Evolutionary conservation across 805 yeast genomes (phyloP).

Genomic region (Saccharomycopsis amapae): DNA sequence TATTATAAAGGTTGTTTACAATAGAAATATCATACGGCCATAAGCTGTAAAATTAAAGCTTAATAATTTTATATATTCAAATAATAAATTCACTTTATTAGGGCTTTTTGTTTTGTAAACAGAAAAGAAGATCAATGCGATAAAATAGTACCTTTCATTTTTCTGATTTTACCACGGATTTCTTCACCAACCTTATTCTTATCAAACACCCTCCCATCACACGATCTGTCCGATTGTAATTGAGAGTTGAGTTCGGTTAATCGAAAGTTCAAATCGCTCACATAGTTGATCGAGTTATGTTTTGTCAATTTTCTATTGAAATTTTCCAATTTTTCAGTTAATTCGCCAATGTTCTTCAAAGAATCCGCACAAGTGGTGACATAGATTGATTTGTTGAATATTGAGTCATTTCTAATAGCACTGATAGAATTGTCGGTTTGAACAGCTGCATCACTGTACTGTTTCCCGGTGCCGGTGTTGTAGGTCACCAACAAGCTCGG

Average conservation of each 20-base stretch:
- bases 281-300: not conserved
- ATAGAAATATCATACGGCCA: too few species aligned
- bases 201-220: conserved; percentile 1
- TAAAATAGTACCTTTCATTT: conserved; percentile 14
- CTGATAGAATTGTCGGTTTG: conserved; percentile 10
- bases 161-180: conserved; percentile 10
- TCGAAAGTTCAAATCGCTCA: conserved; percentile 3
- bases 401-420: not conserved
- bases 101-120: too few species aligned
- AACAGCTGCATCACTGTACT: conserved; percentile 13
- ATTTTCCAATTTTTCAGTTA: conserved; percentile 4
- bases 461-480: not conserved
- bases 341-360: not conserved
- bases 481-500: conserved; percentile 11
- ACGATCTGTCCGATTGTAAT: conserved; percentile 3
- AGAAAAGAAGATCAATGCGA: not conserved
- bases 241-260: conserved; percentile 10
- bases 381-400: conserved; percentile 10
- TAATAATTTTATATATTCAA: too few species aligned
- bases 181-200: conserved; percentile 5
- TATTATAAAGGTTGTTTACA: too few species aligned
- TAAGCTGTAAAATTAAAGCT: too few species aligned
- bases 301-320: conserved; percentile 4
- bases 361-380: conserved; percentile 13
- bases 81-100: too few species aligned